Percentiles rank a stretch among this genome's conserved stretches.
Evolutionary conservation across 768 basidiomycete genomes (phyloP).

Genomic region (Mycena filopes): DNA sequence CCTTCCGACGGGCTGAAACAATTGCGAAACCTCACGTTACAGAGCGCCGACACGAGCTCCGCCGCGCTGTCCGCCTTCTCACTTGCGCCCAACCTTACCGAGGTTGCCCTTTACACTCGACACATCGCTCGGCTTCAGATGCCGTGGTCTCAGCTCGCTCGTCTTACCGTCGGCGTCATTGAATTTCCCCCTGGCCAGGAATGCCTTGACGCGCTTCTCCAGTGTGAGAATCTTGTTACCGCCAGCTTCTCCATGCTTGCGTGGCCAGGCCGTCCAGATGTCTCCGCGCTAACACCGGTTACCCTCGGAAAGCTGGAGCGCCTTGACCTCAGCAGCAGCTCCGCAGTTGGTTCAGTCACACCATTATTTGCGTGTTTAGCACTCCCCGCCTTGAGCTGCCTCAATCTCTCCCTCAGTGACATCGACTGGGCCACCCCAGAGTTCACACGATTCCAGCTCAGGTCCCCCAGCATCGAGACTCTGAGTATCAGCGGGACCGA

Average conservation of each 20-base stretch:
- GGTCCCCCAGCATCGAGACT: constrained; percentile 1
- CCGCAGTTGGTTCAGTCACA: neutral
- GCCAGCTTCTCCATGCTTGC: neutral
- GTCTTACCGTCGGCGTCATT: neutral
- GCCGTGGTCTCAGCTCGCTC: constrained; percentile 25
- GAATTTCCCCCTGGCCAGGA: neutral
- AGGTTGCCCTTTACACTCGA: neutral
- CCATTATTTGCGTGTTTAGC: constrained; percentile 13
- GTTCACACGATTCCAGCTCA: constrained; percentile 6
- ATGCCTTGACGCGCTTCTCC: constrained; percentile 4
- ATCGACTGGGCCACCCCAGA: neutral
- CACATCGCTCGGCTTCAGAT: neutral
- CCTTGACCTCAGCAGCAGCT: no score
- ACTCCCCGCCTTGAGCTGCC: constrained; percentile 9
- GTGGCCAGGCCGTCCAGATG: neutral
- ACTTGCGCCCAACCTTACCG: constrained; percentile 1
- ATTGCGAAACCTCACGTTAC: neutral
- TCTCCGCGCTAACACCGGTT: neutral
- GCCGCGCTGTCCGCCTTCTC: neutral
- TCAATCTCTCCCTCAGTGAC: neutral
- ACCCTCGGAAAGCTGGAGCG: neutral
- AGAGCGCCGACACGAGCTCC: neutral
- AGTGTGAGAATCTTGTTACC: constrained; percentile 11
- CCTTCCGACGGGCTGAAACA: neutral
- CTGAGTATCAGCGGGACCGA: neutral